Base-by-base conservation (phyloP, 129 eudicot species). In the Cynara cardunculus region DNA sequence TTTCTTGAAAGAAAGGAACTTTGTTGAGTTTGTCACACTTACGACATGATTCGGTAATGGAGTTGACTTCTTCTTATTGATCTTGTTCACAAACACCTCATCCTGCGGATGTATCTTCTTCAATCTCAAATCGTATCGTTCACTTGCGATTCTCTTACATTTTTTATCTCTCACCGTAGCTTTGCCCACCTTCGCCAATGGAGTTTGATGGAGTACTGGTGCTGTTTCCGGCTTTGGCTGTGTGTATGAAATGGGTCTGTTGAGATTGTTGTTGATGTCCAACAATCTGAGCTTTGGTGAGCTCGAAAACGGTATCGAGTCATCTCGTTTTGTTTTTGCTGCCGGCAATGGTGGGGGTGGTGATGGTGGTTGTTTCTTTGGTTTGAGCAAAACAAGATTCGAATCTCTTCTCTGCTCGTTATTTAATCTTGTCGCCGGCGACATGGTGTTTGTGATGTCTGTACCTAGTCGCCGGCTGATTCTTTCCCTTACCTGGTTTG, bases 391-490 rank as follows among this genome's bases (percentile, higher is more conserved):
- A 72, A 87, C 88, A 27, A 87, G 84, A 80, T 89, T 88, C 14
- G 88, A 88, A 73, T 86, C 89, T 78, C 93, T 75, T 82, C 84
- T 84, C 3, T 85, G 76, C 16, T 86, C 88, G 25, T 77, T 82
- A 9, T 81, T 80, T 30, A 30, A 30, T 10, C 37, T 80, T 39
- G 73, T 11, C 25, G 78, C 6, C 28, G 85, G 26, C 16, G 81
- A 76, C 10, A 87, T 25, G 10, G 85, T 86, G 86, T 94, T 94
- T 22, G 98, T 94, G 27, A 94, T 90, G 26, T 94, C 98, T 1
- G 71, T 77, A 22, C 98, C 96, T 64, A 89, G 83, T 83, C 91
- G 82, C 61, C 93, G 87, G 79, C 81, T 85, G 5, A 92, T 88
- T 65, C 78, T 89, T 81, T 93, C 96, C 74, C 85, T 90, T 24